phyloP scores from a whole-genome alignment of 495 filamentous ascomycete species.

The Penicilliopsis zonata region DNA sequence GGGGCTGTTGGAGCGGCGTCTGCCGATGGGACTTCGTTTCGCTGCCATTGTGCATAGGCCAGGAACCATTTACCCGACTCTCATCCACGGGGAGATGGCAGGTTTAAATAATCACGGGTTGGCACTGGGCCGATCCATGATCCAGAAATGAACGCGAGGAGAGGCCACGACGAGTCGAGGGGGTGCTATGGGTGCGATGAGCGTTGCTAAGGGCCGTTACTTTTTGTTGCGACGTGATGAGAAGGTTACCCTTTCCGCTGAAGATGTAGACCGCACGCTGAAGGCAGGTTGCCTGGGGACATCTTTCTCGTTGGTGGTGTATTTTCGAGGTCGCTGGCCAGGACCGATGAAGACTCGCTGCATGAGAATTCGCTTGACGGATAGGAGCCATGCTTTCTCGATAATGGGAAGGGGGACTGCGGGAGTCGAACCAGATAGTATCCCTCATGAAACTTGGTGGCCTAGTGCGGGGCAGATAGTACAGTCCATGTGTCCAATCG shows the following conservation, averaged over 20 bases:
- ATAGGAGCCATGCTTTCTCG: slow-evolving; percentile 1
- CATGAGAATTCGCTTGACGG: slow-evolving; percentile 1
- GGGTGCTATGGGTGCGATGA: not conserved
- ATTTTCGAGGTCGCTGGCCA: not conserved
- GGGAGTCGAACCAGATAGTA: not conserved
- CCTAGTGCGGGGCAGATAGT: not conserved
- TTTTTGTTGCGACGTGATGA: not conserved
- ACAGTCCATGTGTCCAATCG: slow-evolving; percentile 1
- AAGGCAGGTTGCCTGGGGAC: not conserved
- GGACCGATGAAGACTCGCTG: not conserved
- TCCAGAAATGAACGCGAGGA: slow-evolving; percentile 1
- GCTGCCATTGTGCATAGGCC: not conserved
- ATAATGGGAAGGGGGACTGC: not conserved
- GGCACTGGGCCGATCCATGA: not conserved
- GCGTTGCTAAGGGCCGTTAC: not conserved
- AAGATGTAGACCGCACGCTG: not conserved
- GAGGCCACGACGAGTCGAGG: slow-evolving; percentile 1
- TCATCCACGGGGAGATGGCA: not conserved
- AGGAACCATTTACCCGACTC: not conserved
- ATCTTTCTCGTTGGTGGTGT: slow-evolving; percentile 1
- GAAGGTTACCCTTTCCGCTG: not conserved
- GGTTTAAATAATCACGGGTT: slow-evolving; percentile 1
- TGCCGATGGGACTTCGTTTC: not conserved
- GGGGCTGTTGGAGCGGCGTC: not conserved
- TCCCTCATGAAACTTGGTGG: not conserved